A percentile compares a stretch with the other conserved stretches of the same genome.
Evolutionary conservation across 2,329 filamentous ascomycete species (phyloP).

Genomic region (Hypoxylon sp.): DNA sequence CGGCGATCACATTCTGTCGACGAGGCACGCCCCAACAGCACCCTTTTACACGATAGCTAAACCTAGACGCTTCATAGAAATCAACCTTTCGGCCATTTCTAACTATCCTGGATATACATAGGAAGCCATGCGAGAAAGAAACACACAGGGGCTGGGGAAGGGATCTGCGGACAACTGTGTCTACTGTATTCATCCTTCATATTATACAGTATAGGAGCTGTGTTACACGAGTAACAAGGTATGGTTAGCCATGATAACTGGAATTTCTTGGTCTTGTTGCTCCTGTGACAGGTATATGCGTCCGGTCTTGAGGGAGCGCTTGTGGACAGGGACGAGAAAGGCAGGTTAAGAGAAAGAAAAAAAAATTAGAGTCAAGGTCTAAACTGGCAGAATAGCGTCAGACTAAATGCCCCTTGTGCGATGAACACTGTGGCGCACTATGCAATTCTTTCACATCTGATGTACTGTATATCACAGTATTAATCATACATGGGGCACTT

Average conservation of each 20-base stretch:
- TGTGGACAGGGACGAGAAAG: slow-evolving; percentile 36
- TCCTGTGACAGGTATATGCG: slow-evolving; percentile 31
- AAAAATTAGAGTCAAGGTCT: slow-evolving; percentile 26
- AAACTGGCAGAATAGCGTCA: slow-evolving; percentile 43
- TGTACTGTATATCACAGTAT: too few species aligned
- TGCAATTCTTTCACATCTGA: too few species aligned
- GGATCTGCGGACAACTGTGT: slow-evolving; percentile 25
- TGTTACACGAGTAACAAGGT: slow-evolving; percentile 43
- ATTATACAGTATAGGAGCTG: slow-evolving; percentile 21
- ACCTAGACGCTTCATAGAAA: slow-evolving; percentile 42
- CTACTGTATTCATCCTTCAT: slow-evolving; percentile 20
- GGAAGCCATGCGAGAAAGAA: slow-evolving; percentile 41
- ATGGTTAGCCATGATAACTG: slow-evolving; percentile 16
- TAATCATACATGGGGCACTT: too few species aligned
- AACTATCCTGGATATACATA: slow-evolving; percentile 2
- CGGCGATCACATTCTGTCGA: slow-evolving; percentile 43
- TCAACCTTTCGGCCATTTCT: slow-evolving; percentile 40
- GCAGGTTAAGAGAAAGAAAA: slow-evolving; percentile 27
- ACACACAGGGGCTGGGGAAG: slow-evolving; percentile 35
- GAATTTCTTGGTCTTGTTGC: slow-evolving; percentile 29
- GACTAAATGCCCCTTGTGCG: too few species aligned
- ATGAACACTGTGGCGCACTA: too few species aligned
- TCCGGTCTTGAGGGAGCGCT: slow-evolving; percentile 19
- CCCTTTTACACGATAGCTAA: slow-evolving; percentile 38
- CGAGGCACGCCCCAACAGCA: slow-evolving; percentile 26